A percentile compares a stretch with the other conserved stretches of the same genome.
Evolutionary conservation across 2,329 filamentous ascomycete genomes (phyloP).

Genomic region (Penicillium sp.): DNA sequence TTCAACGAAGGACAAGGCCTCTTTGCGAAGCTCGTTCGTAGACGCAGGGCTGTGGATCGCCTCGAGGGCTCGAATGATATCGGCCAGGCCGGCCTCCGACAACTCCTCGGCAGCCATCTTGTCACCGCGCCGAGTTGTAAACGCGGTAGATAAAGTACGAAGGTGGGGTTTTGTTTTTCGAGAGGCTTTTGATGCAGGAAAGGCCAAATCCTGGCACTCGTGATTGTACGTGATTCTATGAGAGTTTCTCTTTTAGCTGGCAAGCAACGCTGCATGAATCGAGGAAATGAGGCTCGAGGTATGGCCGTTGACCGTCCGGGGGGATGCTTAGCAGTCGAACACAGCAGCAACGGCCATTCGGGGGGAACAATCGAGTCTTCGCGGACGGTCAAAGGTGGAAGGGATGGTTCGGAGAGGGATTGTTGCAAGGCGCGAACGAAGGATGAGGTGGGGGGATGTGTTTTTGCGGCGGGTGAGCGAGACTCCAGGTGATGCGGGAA

Average conservation of each 20-base stretch:
- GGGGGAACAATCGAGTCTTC: conserved; percentile 8
- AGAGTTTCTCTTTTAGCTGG: no score
- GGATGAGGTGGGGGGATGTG: background rate
- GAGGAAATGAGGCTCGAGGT: background rate
- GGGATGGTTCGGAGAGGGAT: background rate
- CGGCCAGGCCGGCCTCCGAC: conserved; percentile 40
- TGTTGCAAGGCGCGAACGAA: background rate
- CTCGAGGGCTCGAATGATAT: conserved; percentile 80
- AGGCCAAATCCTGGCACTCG: background rate
- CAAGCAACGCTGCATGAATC: background rate
- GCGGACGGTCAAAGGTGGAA: background rate
- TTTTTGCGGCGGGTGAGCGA: background rate
- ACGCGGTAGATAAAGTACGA: background rate
- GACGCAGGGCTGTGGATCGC: conserved; percentile 83
- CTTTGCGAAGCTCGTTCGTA: conserved; percentile 74
- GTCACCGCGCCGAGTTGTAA: conserved; percentile 6
- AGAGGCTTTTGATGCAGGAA: background rate
- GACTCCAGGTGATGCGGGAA: conserved; percentile 6
- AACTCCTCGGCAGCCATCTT: conserved; percentile 38
- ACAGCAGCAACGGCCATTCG: conserved; percentile 25
- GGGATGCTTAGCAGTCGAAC: conserved; percentile 18
- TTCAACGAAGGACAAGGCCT: conserved; percentile 85
- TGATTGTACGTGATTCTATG: background rate
- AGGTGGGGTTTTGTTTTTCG: background rate
- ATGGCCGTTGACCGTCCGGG: conserved; percentile 26